Conservation (phyloP, 169 alveolate species). For the Babesia divergens region DNA sequence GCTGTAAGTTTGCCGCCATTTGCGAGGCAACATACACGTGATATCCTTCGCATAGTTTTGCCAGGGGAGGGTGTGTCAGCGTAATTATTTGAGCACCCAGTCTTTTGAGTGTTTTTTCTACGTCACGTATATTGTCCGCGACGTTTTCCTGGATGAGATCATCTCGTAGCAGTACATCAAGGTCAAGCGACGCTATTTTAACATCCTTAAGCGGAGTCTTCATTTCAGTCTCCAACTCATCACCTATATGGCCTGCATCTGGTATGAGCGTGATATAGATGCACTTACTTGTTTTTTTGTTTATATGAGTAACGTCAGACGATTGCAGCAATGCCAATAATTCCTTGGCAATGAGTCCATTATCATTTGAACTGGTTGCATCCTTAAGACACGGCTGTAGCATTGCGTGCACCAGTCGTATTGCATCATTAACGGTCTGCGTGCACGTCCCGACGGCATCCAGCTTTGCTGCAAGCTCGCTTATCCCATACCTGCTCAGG, state of each 20-base stretch:
- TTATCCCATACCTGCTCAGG: constrained; percentile 46
- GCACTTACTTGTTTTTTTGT: too few species aligned
- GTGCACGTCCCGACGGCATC: constrained; percentile 51
- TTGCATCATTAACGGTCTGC: constrained; percentile 2
- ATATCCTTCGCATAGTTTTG: neutral
- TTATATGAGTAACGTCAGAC: too few species aligned
- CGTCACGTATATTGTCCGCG: constrained; percentile 26
- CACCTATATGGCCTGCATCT: too few species aligned
- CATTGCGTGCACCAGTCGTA: neutral
- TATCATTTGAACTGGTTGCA: neutral
- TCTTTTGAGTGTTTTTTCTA: neutral
- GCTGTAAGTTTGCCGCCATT: constrained; percentile 37
- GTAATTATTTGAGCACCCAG: constrained; percentile 36
- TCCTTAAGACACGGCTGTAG: constrained; percentile 13
- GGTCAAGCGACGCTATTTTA: constrained; percentile 32
- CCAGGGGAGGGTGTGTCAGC: constrained; percentile 18
- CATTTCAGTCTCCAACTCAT: neutral
- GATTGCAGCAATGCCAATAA: neutral
- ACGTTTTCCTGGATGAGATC: constrained; percentile 22
- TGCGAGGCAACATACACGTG: constrained; percentile 46
- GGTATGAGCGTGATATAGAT: too few species aligned
- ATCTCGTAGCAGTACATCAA: neutral
- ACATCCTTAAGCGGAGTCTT: neutral
- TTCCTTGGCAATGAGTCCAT: neutral
- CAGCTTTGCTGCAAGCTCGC: constrained; percentile 52